Conservation (phyloP, 2,329 filamentous ascomycete species). For the Fusarium graminum region DNA sequence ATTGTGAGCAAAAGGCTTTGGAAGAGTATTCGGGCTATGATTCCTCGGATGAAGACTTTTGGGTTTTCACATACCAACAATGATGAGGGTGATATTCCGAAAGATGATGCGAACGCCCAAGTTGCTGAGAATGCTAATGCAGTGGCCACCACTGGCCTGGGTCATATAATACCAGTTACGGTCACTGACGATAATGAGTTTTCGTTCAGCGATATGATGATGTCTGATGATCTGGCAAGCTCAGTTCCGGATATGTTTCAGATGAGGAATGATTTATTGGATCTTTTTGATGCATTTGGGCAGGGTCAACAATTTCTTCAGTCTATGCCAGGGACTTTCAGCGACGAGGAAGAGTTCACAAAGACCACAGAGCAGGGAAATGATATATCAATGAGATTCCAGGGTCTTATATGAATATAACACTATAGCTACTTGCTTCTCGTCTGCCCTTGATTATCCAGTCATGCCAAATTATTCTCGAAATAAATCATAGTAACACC, state of each 20-base stretch:
- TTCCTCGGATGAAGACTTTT: slow-evolving; percentile 51
- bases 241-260: slow-evolving; percentile 52
- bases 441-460: background rate
- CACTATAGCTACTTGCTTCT: background rate
- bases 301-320: slow-evolving; percentile 47
- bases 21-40: slow-evolving; percentile 53
- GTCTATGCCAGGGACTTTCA: slow-evolving; percentile 25
- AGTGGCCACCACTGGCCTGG: background rate
- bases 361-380: slow-evolving; percentile 38
- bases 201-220: slow-evolving; percentile 27
- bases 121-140: background rate
- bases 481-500: slow-evolving; percentile 68
- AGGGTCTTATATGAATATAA: slow-evolving; percentile 47
- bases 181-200: slow-evolving; percentile 8
- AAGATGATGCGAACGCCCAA: background rate
- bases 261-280: slow-evolving; percentile 54
- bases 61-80: slow-evolving; percentile 40
- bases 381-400: slow-evolving; percentile 52
- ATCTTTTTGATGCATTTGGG: slow-evolving; percentile 54
- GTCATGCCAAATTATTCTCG: slow-evolving; percentile 40
- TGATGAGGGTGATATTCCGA: background rate
- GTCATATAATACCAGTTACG: background rate
- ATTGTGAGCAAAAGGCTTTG: slow-evolving; percentile 52
- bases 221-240: slow-evolving; percentile 27
- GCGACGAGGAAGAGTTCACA: slow-evolving; percentile 25